Evolutionary conservation across 352 stramenopile species (phyloP), one percentile per base, ranked within the genome.

Genomic region (Pythium monospermum): DNA sequence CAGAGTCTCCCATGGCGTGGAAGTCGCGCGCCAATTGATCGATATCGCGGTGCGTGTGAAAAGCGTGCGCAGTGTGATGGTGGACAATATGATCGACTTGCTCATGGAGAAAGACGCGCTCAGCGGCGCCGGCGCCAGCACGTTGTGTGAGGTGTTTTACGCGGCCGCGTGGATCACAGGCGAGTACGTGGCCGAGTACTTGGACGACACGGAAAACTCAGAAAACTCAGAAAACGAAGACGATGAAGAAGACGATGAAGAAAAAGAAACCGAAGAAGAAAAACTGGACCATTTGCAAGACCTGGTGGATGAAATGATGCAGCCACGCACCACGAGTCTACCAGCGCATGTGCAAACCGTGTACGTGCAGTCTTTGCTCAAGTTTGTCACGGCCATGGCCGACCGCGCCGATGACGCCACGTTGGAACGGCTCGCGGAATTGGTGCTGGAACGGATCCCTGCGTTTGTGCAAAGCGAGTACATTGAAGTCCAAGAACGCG

Each of bases 111-210:
- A 79, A 70, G 64, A 95, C 51, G 76, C 75, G 11, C 49, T 94
- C 18, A 91, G 73, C 42, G 73, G 77, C 1, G 76, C 81, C 6
- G 76, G 81, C 23, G 73, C 78, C 21, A 63, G 83, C 22, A 96
- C 94, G 16, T 78, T 99, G 32, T 83, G 85, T 22, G 84, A 99
- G 58, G 91, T 99, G 27, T 85, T 98, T 38, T 95, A 88, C 51
- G 96, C 96, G 3, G 90, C 96, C 11, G 95, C 95, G 21, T 99
- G 94, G 94, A 98, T 99, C 69, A 90, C 96, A 0, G 97, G 96
- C 38, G 97, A 99, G 72, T 99, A 99, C 32, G 73, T 95, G 21
- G 82, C 92, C 48, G 82, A 98, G 57, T 94, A 88, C 57, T 59
- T 92, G 21, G 86, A 96, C 49, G 83, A 94, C 53, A 64, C 91